Conservation (phyloP, 192 early-diverging fungal genomes). For the Gryganskiella cystojenkinii region DNA sequence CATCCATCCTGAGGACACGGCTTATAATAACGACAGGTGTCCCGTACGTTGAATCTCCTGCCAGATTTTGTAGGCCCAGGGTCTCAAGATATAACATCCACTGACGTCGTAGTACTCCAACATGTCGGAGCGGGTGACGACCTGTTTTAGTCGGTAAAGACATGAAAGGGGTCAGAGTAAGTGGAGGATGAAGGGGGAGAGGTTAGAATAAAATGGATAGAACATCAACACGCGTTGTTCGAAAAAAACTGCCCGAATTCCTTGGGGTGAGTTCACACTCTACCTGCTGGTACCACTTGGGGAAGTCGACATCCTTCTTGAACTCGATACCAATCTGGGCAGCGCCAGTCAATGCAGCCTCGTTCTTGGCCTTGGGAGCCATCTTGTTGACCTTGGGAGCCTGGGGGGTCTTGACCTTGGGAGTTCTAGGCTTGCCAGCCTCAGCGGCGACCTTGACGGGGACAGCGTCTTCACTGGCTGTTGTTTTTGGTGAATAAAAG, state of each 20-base stretch:
- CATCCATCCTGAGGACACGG: neutral
- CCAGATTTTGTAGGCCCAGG: conserved; percentile 96
- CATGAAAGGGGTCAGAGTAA: neutral
- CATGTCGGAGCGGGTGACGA: conserved; percentile 94
- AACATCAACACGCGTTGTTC: too few relatives aligned
- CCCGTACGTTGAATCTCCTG: conserved; percentile 88
- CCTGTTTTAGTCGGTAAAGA: conserved; percentile 48
- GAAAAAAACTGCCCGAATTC: too few relatives aligned
- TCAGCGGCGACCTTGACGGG: conserved; percentile 59
- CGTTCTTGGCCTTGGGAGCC: conserved; percentile 56
- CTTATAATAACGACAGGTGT: neutral
- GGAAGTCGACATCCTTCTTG: conserved; percentile 91
- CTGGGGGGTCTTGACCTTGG: conserved; percentile 55
- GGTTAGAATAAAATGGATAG: too few relatives aligned
- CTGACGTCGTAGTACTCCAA: conserved; percentile 98
- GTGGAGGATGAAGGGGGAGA: neutral
- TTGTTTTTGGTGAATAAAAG: neutral
- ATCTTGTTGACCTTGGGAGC: conserved; percentile 55
- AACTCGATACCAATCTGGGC: conserved; percentile 87
- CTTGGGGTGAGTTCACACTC: too few relatives aligned
- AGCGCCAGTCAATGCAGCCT: conserved; percentile 62
- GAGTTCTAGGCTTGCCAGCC: conserved; percentile 54
- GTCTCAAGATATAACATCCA: conserved; percentile 99
- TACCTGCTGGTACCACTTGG: conserved; percentile 93
- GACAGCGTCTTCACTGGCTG: conserved; percentile 73